Evolutionary conservation across 768 basidiomycete genomes (phyloP), one percentile per base, ranked within the genome.

Genomic region (Chlorophyllum brunneum): DNA sequence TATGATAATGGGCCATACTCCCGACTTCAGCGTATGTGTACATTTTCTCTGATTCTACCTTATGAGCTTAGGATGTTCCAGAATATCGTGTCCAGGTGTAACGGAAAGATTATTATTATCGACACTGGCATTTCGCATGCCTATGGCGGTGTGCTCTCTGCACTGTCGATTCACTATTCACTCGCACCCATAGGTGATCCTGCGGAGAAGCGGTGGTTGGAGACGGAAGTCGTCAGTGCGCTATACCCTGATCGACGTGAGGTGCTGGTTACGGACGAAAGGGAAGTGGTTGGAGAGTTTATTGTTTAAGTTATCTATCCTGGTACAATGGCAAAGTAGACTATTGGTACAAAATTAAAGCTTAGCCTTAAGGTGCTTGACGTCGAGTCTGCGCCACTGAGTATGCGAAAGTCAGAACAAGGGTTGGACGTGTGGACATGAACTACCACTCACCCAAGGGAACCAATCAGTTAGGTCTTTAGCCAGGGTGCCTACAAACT

Each of bases 101-200:
- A 82, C 33, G 94, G 92, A n/a, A 93, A 89, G 60, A 82, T 98
- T 38, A 86, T 98, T 59, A 88, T 98, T 55, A 98, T 99, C 45
- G 95, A 99, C 63, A 98, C 95, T 0, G 93, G 92, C n/a, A 95
- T 95, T 44, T 94, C 92, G 4, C 90, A 89, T 64, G 95, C 95
- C 1, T 98, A 97, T 60, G 94, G 92, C n/a, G 95, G 95, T 10
- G 84, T 81, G 0, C 74, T 97, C 4, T 95, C 94, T 1, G 92
- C 94, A 2, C 70, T 98, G 9, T 90, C 89, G 11, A 85, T 98
- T 51, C 77, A 86, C 30, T 95, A 98, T 69, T 86, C 82, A 2
- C 77, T 97, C 22, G 81, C 81, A 7, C 91, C 91, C 2, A 64
- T 80, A 20, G 69, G 67, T n/a, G 58, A 67, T 20, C 67, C 63